Evolutionary conservation across 345 rosid species (phyloP), one percentile per base, ranked within the genome.

Genomic region (Angophora floribunda): DNA sequence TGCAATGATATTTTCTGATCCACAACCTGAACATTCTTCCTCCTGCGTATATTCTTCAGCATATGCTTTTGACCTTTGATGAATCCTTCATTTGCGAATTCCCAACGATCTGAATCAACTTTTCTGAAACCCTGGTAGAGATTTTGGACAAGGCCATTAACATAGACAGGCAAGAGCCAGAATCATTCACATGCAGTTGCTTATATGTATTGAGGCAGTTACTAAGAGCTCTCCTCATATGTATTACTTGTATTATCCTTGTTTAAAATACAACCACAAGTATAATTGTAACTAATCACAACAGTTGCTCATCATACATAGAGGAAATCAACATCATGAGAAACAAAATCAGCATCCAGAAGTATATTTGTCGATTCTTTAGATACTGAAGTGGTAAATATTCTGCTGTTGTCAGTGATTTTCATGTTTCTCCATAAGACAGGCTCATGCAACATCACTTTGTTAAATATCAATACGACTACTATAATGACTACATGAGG

Each of bases 11-110:
- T 92, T 89, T 90, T 91, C 88, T 93, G 94, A 52, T 95, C 96
- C 85, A 90, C 82, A 49, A 89, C 93, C 63, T 93, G 97, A 87
- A 92, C 82, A 89, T 97, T 90, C 92, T 98, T 98, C 92, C 98
- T 94, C 89, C 99, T 84, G 28, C 22, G 32, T 41, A 98, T 93
- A 70, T 91, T 96, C 94, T 93, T 95, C 82, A 98, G 51, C 92
- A 97, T 88, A 88, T 96, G 93, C 91, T 93, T 96, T 93, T 93
- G 95, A 50, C 94, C 98, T 92, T 89, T 94, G 51, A 97, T 75
- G 88, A 98, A 98, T 85, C 97, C 96, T 61, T 96, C 98, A 88
- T 96, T 98, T 36, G 98, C 96, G 86, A 95, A 98, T 93, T 95
- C 99, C 97, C 97, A 96, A 24, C 92, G 94, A 87, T 98, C 99